Conservation (phyloP, 306 rosid species). For the Pterocarpus santalinus region DNA sequence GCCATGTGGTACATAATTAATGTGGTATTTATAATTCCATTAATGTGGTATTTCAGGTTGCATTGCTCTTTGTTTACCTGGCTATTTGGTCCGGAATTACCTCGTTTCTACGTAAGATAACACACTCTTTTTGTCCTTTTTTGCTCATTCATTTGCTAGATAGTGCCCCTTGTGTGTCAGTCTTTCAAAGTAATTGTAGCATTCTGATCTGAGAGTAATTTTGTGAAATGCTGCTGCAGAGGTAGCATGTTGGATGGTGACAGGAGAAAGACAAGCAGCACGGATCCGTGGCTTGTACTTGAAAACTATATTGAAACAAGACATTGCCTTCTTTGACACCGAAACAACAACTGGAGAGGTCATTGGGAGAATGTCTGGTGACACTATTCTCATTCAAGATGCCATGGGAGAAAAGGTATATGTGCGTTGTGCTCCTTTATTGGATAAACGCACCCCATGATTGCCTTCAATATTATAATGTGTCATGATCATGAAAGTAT, state of each 20-base stretch:
- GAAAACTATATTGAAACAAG: slow-evolving; percentile 81
- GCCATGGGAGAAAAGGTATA: slow-evolving; percentile 93
- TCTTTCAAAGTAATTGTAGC: neutral
- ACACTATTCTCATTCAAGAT: slow-evolving; percentile 89
- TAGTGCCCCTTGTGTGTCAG: neutral
- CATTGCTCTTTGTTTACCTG: slow-evolving; percentile 65
- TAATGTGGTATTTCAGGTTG: slow-evolving; percentile 57
- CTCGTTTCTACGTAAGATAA: slow-evolving; percentile 80
- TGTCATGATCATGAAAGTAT: neutral
- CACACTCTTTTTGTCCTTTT: neutral
- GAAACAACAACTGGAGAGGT: slow-evolving; percentile 86
- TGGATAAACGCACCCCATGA: no score
- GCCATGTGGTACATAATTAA: neutral
- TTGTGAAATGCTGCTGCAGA: slow-evolving; percentile 53
- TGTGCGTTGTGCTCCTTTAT: no score
- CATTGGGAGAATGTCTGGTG: slow-evolving; percentile 93
- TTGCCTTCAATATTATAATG: no score
- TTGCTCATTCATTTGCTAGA: neutral
- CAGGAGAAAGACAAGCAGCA: slow-evolving; percentile 90
- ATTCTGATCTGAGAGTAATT: slow-evolving; percentile 17
- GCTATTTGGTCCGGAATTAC: slow-evolving; percentile 73
- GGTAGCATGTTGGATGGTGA: slow-evolving; percentile 95
- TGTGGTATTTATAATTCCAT: neutral
- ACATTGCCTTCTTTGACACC: slow-evolving; percentile 85
- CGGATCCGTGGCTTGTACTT: slow-evolving; percentile 82